Evolutionary conservation across 2,329 filamentous ascomycete species (phyloP).

Genomic region (Fulvia fulva): DNA sequence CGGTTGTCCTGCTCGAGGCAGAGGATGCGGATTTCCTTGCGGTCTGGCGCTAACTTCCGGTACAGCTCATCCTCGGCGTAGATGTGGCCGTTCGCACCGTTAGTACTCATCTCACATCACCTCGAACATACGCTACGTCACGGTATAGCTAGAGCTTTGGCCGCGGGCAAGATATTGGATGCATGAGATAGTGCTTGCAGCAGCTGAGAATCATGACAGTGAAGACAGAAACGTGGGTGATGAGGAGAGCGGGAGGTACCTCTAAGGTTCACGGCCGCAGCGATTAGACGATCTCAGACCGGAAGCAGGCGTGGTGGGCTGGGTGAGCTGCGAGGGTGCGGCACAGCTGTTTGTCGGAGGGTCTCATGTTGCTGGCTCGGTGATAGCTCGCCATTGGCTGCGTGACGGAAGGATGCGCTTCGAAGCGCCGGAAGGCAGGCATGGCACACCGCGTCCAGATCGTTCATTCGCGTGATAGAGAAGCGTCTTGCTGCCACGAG

Average conservation of each 20-base stretch:
- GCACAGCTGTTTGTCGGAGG: background rate
- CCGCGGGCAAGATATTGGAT: background rate
- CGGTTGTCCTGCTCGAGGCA: background rate
- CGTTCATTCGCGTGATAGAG: too few relatives aligned
- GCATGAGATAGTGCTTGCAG: background rate
- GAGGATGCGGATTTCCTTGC: conserved; percentile 7
- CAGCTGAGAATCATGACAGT: background rate
- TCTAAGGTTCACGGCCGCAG: background rate
- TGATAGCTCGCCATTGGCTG: background rate
- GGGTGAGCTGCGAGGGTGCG: background rate
- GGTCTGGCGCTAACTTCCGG: conserved; percentile 1
- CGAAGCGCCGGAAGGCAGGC: background rate
- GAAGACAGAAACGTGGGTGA: background rate
- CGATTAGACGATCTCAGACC: background rate
- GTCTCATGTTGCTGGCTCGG: background rate
- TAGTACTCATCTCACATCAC: conserved; percentile 2
- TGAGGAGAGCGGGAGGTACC: background rate
- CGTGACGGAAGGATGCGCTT: background rate
- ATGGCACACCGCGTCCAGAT: too few relatives aligned
- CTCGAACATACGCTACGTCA: background rate
- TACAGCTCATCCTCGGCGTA: conserved; percentile 3
- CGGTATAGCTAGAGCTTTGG: background rate
- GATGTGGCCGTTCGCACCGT: conserved; percentile 2
- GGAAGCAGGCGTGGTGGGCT: background rate
- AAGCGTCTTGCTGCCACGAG: too few relatives aligned